Base-by-base conservation (phyloP, 495 filamentous ascomycete genomes). In the Trypethelium eluteriae region DNA sequence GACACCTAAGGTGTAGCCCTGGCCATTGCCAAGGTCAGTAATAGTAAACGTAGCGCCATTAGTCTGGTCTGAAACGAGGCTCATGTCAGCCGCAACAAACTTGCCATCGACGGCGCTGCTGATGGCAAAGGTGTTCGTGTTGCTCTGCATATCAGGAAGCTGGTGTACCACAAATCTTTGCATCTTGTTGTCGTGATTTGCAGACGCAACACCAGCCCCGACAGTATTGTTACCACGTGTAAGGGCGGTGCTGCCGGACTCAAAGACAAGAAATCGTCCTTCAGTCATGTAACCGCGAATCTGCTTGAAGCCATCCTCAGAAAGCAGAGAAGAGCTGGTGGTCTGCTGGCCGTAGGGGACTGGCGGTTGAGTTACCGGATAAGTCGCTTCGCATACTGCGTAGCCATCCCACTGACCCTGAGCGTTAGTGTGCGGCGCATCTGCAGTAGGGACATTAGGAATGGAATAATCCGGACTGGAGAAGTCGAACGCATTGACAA, bases 131-230 rank as follows among this genome's bases (percentile, higher is more conserved):
- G 74, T 71, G 62, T 75, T 77, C 18, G 69, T 68, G 34, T 71
- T 72, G 32, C 53, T 59, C 53, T 59, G 53, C 53, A 59, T 59
- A 59, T 59, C 53, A 59, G 53, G 53, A 35, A 59, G 53, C 65
- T 79, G 78, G 66, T 83, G 81, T 10, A 82, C 74, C 1, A 85
- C 75, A 81, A 81, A 85, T 47, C 82, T 77, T 68, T 84, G 81
- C 3, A 72, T 62, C 53, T 77, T 78, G 38, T 65, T 70, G 41
- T 77, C 68, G 64, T 84, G 81, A 0, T 71, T 64, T 4, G 74
- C 34, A 5, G 74, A 75, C 2, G 81, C 77, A 11, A 66, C 67
- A 41, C 69, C 77, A 18, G 68, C 69, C 14, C 66, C 75, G 36
- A 82, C 57, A 39, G 69, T 6, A 11, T 62, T 63, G 3, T 74